Evolutionary conservation across 225 moss, liverwort and hornwort species (phyloP), one percentile per base, ranked within the genome.

Genomic region (Physcomitrellopsis africana): DNA sequence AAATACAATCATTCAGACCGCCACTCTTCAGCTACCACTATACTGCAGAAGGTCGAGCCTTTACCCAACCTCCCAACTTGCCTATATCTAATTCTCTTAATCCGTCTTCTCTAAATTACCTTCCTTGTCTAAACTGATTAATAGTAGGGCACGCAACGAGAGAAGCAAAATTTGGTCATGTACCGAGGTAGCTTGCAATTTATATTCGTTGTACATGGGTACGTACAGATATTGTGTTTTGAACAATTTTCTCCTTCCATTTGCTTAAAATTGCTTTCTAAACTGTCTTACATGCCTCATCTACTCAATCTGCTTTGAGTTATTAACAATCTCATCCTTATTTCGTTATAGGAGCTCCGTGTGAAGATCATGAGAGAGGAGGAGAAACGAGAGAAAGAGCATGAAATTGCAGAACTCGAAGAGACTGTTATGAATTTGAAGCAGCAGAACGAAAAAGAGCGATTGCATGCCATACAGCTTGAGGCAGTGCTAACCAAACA

Each of bases 371-470:
- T 83, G 76, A 64, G 79, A 63, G 83, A 83, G 16, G 79, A 83
- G 52, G 83, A 83, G 44, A 83, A 79, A 44, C 75, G 72, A 22
- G 83, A 72, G 59, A 83, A 76, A 61, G 79, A 80, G 51, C 52
- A 41, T 13, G 80, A 80, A 48, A 53, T 83, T 19, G 76, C 72
- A 10, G 60, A 73, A 13, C 62, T 83, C 8, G 79, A 83, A 61
- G 76, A 76, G 59, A 80, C 83, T 5, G 72, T 76, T 44, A 23
- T 37, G 66, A 68, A 54, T 15, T 71, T 83, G 18, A 83, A 72
- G 59, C 83, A 76, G 19, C 79, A 83, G 23, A 83, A 83, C 68
- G 83, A 83, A n/a, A 76, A 72, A 20, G 83, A 83, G 76, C 60
- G 75, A 41, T n/a, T 79, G 44, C 58, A 62, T 42, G 66, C 75